Percentiles rank a stretch among this genome's conserved stretches.
These are phyloP conservation scores for Cyberlindnera meyerae DNA, from an alignment of 805 yeast species.

Conservation along the genomic window DNA sequence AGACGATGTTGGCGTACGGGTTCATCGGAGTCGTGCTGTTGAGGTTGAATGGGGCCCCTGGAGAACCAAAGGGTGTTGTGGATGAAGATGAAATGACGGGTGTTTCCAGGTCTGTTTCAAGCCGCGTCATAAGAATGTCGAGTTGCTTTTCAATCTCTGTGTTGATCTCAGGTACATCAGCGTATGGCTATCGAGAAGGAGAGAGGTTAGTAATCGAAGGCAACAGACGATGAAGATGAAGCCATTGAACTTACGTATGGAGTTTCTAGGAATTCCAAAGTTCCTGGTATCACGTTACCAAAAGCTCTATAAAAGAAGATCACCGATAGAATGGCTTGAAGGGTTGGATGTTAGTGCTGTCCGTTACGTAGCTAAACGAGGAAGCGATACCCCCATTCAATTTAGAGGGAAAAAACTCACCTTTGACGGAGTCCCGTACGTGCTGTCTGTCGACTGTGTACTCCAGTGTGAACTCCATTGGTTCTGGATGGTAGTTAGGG, in stretches of 20 bases:
- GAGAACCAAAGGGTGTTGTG: conserved; percentile 22
- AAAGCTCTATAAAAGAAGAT: conserved; percentile 66
- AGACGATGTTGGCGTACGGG: conserved; percentile 17
- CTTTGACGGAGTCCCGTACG: conserved; percentile 49
- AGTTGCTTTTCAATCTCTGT: conserved; percentile 33
- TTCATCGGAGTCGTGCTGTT: conserved; percentile 8
- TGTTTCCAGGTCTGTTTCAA: conserved; percentile 18
- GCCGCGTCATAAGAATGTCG: conserved; percentile 26
- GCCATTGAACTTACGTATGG: conserved; percentile 46
- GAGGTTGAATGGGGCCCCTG: conserved; percentile 15
- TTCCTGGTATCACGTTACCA: conserved; percentile 55
- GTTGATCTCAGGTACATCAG: conserved; percentile 42
- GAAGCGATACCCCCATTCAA: too few species aligned
- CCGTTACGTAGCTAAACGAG: too few species aligned
- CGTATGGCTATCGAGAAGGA: too few species aligned
- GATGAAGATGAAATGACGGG: conserved; percentile 20
- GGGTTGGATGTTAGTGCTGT: too few species aligned
- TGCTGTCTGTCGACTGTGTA: conserved; percentile 49
- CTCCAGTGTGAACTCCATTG: conserved; percentile 41
- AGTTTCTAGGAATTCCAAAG: conserved; percentile 51
- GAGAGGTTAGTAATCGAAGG: conserved; percentile 24
- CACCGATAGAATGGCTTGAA: conserved; percentile 55
- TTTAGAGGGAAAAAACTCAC: too few species aligned
- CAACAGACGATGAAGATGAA: too few species aligned
- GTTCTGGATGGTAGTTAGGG: too few species aligned